Evolutionary conservation across 1,139 yeast genomes (phyloP), one percentile per base, ranked within the genome.

Genomic region (Saccharomycopsis crataegensis): DNA sequence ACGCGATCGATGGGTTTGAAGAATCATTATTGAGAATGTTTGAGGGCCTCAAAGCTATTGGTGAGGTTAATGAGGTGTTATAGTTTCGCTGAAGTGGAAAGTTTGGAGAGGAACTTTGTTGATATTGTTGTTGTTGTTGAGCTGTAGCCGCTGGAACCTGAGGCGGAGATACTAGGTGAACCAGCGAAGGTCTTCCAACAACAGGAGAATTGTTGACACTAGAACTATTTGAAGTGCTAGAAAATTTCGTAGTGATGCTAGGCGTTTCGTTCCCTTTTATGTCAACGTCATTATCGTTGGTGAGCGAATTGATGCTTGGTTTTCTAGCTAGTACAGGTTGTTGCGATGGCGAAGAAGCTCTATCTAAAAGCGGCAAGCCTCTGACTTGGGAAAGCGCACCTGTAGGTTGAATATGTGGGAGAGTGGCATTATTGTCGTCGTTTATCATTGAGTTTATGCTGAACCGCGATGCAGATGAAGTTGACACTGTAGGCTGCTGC

Each of bases 261-360:
- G 71, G 69, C 1, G 73, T 67, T 53, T 65, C 70, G 53, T 68
- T 67, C 3, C 75, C 76, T 34, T 69, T 65, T 12, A 70, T 62
- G 50, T 72, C 78, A 32, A 72, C 70, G 59, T 75, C 78, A 6
- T 67, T 71, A 49, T 73, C 79, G 56, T 77, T 77, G 28, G 80
- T 76, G 51, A 78, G 65, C 56, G 72, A 71, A 7, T 75, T 72
- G 47, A 78, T 77, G 51, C 78, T 73, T 59, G 65, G 75, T 49
- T 77, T 66, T 14, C 49, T 45, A 5, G 32, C 36, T 12, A 43
- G n/a, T 32, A 38, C 8, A 4, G 46, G 17, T 17, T 11, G 14
- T 22, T 16, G 16, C 33, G 50, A 16, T 12, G n/a, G 11, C 33
- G 16, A 9, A 11, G 40, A 12, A 9, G n/a, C 2, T 16, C 11